A percentile compares a stretch with the other conserved stretches of the same genome.
Evolutionary conservation across 305 asterid genomes (phyloP).

Genomic region (Fraxinus platypoda): DNA sequence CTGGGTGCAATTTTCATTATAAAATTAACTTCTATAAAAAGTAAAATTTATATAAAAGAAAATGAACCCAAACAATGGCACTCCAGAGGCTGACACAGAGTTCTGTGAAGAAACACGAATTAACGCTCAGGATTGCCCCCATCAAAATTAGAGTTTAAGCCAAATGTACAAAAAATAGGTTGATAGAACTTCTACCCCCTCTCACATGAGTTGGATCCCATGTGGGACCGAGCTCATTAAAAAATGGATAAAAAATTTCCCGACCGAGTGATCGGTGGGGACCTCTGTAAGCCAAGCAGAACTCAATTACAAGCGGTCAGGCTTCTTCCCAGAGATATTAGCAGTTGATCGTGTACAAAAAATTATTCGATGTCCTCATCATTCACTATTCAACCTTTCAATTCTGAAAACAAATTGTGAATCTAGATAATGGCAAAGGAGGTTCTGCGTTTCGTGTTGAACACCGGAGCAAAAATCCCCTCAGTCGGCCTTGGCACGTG

Average conservation of each 20-base stretch:
- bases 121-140: background rate
- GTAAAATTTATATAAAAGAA: too few relatives aligned
- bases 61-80: background rate
- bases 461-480: constrained; percentile 76
- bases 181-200: too few relatives aligned
- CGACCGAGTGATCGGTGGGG: too few relatives aligned
- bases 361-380: background rate
- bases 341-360: background rate
- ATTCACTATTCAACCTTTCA: background rate
- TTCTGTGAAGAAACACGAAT: background rate
- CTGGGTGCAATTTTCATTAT: too few relatives aligned
- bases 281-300: too few relatives aligned
- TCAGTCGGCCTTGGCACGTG: constrained; percentile 84
- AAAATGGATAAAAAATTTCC: too few relatives aligned
- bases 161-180: too few relatives aligned
- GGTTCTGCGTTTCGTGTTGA: constrained; percentile 39
- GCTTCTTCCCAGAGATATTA: background rate
- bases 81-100: background rate
- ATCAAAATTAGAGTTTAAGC: too few relatives aligned
- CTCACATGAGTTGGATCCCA: too few relatives aligned
- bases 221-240: too few relatives aligned
- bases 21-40: too few relatives aligned
- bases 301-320: background rate
- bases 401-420: background rate
- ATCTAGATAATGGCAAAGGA: constrained; percentile 43